A percentile compares a stretch with the other conserved stretches of the same genome.
Conservation (phyloP, 331 rosid species). For the Saraca asoca region DNA sequence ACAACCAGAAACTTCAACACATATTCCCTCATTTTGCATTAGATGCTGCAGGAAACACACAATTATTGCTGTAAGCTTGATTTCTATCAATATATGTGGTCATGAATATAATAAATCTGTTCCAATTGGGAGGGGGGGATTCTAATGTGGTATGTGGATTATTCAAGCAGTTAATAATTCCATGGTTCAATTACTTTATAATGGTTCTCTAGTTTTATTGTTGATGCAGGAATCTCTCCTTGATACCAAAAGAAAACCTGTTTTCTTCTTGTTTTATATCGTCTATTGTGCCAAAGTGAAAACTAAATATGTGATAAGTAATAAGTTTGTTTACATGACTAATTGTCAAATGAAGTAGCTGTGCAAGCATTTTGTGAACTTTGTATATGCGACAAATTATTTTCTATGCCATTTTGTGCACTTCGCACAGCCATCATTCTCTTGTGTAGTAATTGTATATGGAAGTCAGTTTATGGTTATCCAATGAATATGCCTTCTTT, state of each 20-base stretch:
- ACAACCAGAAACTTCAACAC: constrained; percentile 31
- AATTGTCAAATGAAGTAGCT: constrained; percentile 11
- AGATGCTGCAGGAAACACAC: constrained; percentile 53
- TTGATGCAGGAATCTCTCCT: not conserved
- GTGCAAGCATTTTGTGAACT: constrained; percentile 13
- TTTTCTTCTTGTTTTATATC: not conserved
- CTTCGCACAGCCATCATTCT: not conserved
- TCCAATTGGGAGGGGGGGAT: not conserved
- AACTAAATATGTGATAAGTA: no score
- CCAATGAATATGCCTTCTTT: not conserved
- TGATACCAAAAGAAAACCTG: no score
- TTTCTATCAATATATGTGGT: not conserved
- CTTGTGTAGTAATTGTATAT: constrained; percentile 1
- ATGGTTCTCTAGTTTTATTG: not conserved
- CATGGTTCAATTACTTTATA: not conserved
- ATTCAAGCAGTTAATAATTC: not conserved
- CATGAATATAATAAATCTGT: constrained; percentile 10
- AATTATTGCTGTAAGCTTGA: constrained; percentile 18
- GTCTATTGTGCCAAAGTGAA: not conserved
- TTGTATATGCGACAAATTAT: no score
- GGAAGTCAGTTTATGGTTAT: constrained; percentile 9
- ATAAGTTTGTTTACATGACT: no score
- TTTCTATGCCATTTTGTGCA: no score
- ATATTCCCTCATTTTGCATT: constrained; percentile 41
- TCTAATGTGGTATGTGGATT: constrained; percentile 8